Conservation (phyloP, 1,139 yeast species). For the Hyphopichia khmerensis region DNA sequence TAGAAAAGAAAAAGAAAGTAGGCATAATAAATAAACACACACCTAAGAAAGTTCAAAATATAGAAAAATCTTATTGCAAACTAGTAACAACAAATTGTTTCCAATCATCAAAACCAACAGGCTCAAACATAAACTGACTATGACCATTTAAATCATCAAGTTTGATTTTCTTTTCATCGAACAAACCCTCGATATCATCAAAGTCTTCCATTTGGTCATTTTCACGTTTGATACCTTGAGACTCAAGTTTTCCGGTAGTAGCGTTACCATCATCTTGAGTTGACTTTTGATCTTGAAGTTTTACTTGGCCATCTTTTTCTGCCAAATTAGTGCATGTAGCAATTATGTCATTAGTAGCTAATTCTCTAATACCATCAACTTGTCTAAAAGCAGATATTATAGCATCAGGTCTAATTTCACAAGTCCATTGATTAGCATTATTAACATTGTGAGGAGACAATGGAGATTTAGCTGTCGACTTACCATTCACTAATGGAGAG, state of each 20-base stretch:
- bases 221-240: slow-evolving; percentile 19
- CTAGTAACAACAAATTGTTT: slow-evolving; percentile 24
- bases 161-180: slow-evolving; percentile 36
- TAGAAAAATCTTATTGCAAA: slow-evolving; percentile 8
- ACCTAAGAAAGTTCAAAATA: neutral
- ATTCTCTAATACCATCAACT: slow-evolving; percentile 35
- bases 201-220: slow-evolving; percentile 19
- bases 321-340: slow-evolving; percentile 25
- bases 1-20: neutral
- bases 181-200: slow-evolving; percentile 37
- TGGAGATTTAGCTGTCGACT: slow-evolving; percentile 25
- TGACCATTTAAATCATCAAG: slow-evolving; percentile 17
- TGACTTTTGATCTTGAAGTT: slow-evolving; percentile 2
- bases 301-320: slow-evolving; percentile 6
- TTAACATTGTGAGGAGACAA: slow-evolving; percentile 25
- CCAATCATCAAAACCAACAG: slow-evolving; percentile 43
- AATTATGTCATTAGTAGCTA: slow-evolving; percentile 30
- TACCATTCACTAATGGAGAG: slow-evolving; percentile 19
- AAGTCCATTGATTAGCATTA: slow-evolving; percentile 37
- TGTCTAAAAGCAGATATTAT: slow-evolving; percentile 49
- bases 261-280: slow-evolving; percentile 7
- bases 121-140: slow-evolving; percentile 28
- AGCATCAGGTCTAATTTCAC: slow-evolving; percentile 46
- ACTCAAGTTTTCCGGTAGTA: neutral
- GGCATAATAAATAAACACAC: too few relatives aligned